Base-by-base conservation (phyloP, 2,329 filamentous ascomycete species). In the Penicillium sp. region DNA sequence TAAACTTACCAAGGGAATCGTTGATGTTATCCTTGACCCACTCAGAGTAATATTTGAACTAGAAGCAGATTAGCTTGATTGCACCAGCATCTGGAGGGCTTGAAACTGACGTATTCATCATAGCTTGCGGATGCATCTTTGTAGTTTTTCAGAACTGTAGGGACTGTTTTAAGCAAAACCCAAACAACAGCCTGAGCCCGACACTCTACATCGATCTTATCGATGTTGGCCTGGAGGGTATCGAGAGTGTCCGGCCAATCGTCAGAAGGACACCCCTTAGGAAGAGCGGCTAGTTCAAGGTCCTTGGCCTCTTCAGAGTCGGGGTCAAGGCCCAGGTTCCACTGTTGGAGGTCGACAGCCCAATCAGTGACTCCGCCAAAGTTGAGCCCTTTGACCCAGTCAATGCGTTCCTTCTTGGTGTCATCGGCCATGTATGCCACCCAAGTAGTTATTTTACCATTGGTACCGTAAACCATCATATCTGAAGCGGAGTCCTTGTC, bases 361-460 rank as follows among this genome's bases (percentile, higher is more conserved):
- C 74, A 78, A 57, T 77, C 74, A 3, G 63, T 63, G 3, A 58
- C 69, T 9, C 74, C 74, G 10, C 58, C 68, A 56, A 74, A 71
- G 55, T 71, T 71, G 45, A 68, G 61, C 0, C 51, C 26, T 9
- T 66, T 56, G 43, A 64, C 67, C 16, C 45, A 51, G 4, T 52
- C 58, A 2, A 45, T 52, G 3, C 73, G 68, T 4, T 19, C 29
- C 2, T 49, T 31, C 31, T 74, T 71, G 24, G 58, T 69, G 2
- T 60, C 51, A 6, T 64, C 61, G 21, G 29, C 7, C 47, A 49
- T 49, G 11, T 49, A 49, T 14, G 47, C 47, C 27, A 49, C 47
- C 47, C 47, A 49, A 35, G 10, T 21, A 22, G 27, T 21, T 6
- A 22, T 37, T n/a, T 49, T 11, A 11, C 31, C 19, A 14, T 21